Base-by-base conservation (phyloP, 2,329 filamentous ascomycete genomes). In the Aspergillus tubingensis region DNA sequence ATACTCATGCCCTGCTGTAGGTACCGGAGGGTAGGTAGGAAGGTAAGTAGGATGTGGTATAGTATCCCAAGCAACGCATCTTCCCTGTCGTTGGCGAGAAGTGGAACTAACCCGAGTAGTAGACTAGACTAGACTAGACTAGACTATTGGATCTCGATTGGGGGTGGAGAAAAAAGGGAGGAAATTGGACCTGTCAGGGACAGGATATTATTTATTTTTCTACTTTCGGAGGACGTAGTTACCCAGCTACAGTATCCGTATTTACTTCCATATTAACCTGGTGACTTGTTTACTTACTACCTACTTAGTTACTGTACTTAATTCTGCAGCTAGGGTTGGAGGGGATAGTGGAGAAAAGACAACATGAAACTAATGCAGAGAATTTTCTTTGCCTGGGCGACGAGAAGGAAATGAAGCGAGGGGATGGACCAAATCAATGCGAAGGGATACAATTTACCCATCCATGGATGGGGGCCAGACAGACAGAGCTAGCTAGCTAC, bases 311-410 rank as follows among this genome's bases (percentile, higher is more conserved):
- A 13, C 21, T 48, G 3, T 49, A 30, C 13, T 49, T 3, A 8
- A 3, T 27, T n/a, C 19, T 19, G 43, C 13, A 17, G 10, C 5
- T 48, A 48, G 36, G 51, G 21, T 38, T 30, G 27, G 27, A 30
- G 27, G 15, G 50, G 30, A 36, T 32, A 38, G 15, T 38, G 36
- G 30, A 39, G 27, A 52, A 21, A 15, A 8, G n/a, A 39, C 17
- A 23, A 17, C 30, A 30, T 43, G n/a, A 39, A 38, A 39, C 19
- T 25, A 43, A 54, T 30, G 27, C 52, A 54, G 23, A 43, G 25
- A 54, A 54, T 21, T 38, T 23, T 54, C 52, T 43, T 36, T 41
- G 51, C 51, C 36, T 36, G 25, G 36, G 19, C 19, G 30, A 53
- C 51, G 27, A 25, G n/a, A 15, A 32, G 27, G 23, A 50, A 50